phyloP scores from a whole-genome alignment of 345 rosid species.

The Fremontodendron californicum region DNA sequence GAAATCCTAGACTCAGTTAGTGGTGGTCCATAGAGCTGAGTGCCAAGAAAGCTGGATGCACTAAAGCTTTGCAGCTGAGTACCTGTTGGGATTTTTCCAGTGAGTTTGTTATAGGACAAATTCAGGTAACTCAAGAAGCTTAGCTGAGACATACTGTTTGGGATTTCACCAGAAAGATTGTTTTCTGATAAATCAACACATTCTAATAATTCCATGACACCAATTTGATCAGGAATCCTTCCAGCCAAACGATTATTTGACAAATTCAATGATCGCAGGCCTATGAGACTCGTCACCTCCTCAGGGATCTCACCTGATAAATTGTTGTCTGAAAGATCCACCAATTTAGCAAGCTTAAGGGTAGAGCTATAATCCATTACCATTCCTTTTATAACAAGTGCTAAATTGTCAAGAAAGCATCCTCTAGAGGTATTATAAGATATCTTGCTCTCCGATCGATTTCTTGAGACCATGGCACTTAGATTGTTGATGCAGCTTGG shows the following conservation, averaged over 20 bases:
- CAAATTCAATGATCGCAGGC: not conserved
- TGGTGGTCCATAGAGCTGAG: not conserved
- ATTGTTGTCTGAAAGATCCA: constrained; percentile 11
- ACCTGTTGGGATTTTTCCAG: constrained; percentile 20
- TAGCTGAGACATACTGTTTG: not conserved
- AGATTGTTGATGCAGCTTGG: constrained; percentile 14
- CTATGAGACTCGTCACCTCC: not conserved
- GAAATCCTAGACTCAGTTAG: not conserved
- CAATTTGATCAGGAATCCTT: not conserved
- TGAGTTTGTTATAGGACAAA: constrained; percentile 13
- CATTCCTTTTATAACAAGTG: not conserved
- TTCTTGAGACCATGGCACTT: constrained; percentile 17
- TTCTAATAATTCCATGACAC: not conserved
- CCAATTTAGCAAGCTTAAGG: not conserved
- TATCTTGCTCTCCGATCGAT: not conserved
- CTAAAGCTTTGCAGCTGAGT: not conserved
- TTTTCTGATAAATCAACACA: not conserved
- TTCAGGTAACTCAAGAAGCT: constrained; percentile 18
- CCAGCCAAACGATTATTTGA: not conserved
- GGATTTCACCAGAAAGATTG: not conserved
- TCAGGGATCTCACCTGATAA: not conserved
- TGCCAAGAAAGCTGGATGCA: not conserved
- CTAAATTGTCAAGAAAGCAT: not conserved
- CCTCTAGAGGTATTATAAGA: not conserved
- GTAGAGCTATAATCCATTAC: not conserved